phyloP scores from a whole-genome alignment of 192 early-diverging fungal genomes.

The Globomyces pollinis-pini region DNA sequence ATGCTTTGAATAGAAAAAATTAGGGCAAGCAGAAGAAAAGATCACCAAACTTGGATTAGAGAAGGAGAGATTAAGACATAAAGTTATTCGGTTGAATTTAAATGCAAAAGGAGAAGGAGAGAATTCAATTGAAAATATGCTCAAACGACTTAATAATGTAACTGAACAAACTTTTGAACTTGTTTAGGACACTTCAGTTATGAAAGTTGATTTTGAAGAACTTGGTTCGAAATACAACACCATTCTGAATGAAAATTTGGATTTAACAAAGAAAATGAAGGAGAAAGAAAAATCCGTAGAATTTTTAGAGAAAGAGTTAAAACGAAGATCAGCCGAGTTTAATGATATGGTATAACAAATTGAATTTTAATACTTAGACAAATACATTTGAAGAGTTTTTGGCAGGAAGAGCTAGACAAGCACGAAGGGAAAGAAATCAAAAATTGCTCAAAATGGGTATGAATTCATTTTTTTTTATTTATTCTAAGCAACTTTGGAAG shows the following conservation, averaged over 20 bases:
- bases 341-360: constrained; percentile 29
- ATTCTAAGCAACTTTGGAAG: too few species aligned
- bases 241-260: constrained; percentile 31
- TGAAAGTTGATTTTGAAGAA: constrained; percentile 43
- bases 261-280: constrained; percentile 32
- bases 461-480: too few species aligned
- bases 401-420: constrained; percentile 30
- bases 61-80: constrained; percentile 56
- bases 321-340: constrained; percentile 42
- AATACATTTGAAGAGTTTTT: constrained; percentile 56
- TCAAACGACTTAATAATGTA: constrained; percentile 43
- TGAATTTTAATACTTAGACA: constrained; percentile 31
- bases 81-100: constrained; percentile 52
- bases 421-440: constrained; percentile 34
- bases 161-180: constrained; percentile 7
- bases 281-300: constrained; percentile 45
- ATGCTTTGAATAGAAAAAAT: constrained; percentile 28
- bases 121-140: constrained; percentile 55
- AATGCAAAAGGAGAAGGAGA: constrained; percentile 54
- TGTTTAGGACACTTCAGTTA: constrained; percentile 38
- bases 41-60: constrained; percentile 39
- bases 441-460: constrained; percentile 28
- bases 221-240: constrained; percentile 38
- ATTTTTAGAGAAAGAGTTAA: constrained; percentile 50
- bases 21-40: constrained; percentile 29